These are phyloP conservation scores for Colletotrichum viniferum DNA, from an alignment of 2,329 filamentous ascomycete species.

Conservation along the genomic window DNA sequence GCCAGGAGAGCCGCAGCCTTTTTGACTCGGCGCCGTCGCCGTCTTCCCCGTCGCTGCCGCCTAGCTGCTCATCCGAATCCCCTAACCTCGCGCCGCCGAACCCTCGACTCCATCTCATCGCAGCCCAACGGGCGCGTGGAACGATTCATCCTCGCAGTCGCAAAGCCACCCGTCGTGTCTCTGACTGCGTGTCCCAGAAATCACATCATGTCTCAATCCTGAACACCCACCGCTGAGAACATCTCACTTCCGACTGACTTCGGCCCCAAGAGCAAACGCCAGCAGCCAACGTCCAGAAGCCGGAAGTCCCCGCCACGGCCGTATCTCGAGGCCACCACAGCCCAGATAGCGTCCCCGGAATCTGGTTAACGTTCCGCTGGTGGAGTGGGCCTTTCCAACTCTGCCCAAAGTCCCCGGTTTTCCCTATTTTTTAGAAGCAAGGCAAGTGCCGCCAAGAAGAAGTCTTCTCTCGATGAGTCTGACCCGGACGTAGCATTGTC, in stretches of 20 bases:
- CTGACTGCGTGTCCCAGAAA: neutral
- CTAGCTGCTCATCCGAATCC: neutral
- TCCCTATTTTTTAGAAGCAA: neutral
- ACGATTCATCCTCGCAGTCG: neutral
- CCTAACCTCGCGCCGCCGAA: neutral
- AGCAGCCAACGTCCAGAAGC: neutral
- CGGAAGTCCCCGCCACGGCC: neutral
- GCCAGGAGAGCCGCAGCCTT: neutral
- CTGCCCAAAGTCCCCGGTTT: neutral
- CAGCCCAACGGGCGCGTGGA: neutral
- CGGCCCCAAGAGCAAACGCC: neutral
- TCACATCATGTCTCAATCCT: neutral
- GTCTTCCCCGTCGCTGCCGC: neutral
- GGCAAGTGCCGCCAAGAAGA: no score
- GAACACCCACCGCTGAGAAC: neutral
- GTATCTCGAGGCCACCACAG: neutral
- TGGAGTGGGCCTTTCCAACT: neutral
- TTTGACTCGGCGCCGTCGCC: neutral
- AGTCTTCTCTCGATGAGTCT: neutral
- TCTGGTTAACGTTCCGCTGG: neutral
- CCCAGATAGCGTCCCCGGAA: constrained; percentile 3
- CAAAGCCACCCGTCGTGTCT: neutral
- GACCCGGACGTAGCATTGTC: neutral
- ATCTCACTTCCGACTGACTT: neutral
- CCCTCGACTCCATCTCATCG: neutral